Conservation (phyloP, 2,329 filamentous ascomycete genomes). For the Pseudogymnoascus sp. region DNA sequence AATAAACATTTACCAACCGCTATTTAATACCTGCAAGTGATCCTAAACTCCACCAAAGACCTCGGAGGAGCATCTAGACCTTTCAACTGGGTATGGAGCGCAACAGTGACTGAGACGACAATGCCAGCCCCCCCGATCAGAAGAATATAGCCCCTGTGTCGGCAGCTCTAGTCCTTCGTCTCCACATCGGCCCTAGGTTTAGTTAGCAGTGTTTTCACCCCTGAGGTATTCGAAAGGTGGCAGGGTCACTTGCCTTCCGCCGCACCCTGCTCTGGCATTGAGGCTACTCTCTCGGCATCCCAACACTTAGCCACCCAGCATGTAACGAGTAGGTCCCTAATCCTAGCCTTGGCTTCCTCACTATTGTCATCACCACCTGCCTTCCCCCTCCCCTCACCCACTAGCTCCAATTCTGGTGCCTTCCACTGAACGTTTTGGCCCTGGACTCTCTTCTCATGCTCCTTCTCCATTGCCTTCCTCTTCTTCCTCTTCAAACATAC, state of each 20-base stretch:
- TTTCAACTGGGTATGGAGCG: not conserved
- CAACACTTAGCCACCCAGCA: conserved; percentile 7
- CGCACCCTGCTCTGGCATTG: not conserved
- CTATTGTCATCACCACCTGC: not conserved
- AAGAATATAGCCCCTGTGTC: not conserved
- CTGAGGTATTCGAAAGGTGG: not conserved
- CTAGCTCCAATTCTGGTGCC: not conserved
- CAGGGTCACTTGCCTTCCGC: not conserved
- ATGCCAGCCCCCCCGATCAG: not conserved
- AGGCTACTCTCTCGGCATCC: not conserved
- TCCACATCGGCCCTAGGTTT: not conserved
- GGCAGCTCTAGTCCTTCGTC: not conserved
- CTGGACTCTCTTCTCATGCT: not conserved
- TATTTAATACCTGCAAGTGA: not conserved
- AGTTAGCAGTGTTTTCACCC: not conserved
- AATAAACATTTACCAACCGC: not conserved
- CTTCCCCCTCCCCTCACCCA: not conserved
- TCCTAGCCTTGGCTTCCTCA: not conserved
- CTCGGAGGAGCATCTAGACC: not conserved
- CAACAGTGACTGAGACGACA: not conserved
- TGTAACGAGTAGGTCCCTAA: conserved; percentile 1
- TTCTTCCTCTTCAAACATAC: not conserved
- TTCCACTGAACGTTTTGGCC: not conserved
- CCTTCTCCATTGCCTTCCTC: conserved; percentile 7
- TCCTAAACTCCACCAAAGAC: not conserved